Base-by-base conservation (phyloP, 2,329 filamentous ascomycete genomes). In the Grosmannia penicillata region DNA sequence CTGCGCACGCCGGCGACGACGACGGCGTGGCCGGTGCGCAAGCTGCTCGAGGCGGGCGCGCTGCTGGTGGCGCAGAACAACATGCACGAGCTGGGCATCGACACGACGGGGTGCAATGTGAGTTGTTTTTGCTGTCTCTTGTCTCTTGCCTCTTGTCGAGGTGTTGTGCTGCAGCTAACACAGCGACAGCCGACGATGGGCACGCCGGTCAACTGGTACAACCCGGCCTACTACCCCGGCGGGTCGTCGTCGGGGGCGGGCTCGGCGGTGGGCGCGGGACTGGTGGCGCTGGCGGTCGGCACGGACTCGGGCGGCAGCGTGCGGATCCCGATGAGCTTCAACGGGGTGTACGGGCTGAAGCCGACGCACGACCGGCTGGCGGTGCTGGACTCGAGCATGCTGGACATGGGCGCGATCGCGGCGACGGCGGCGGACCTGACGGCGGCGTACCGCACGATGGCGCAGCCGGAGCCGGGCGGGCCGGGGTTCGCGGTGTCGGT, bases 321-420 rank as follows among this genome's bases (percentile, higher is more conserved):
- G 40, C 75, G 84, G 28, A 72, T 91, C 27, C 84, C 84, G 0
- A 61, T 76, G 1, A 68, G 70, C 24, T 89, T 82, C 60, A 91
- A 83, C 54, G 83, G 84, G 35, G 58, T 84, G 18, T 93, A 80
- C 56, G 85, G 85, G 3, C 66, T 94, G 42, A 93, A 94, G 57
- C 66, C 83, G 1, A 78, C 74, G 0, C 80, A 91, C 52, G 72
- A 78, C 50, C 77, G 85, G 27, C 70, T 82, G 6, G 70, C 70
- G 31, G 64, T 59, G 41, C 64, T 66, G 55, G 62, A 62, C 49
- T 66, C 63, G 38, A 66, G 64, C 39, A 65, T 74, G 51, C 68
- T 65, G 40, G 78, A 91, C 14, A 63, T 72, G 7, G 83, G 84
- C 0, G 86, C 87, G 8, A 70, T 94, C 50, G 80, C 83, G 14